phyloP scores from a whole-genome alignment of 2,329 filamentous ascomycete genomes.

The Colletotrichum tropicicola region DNA sequence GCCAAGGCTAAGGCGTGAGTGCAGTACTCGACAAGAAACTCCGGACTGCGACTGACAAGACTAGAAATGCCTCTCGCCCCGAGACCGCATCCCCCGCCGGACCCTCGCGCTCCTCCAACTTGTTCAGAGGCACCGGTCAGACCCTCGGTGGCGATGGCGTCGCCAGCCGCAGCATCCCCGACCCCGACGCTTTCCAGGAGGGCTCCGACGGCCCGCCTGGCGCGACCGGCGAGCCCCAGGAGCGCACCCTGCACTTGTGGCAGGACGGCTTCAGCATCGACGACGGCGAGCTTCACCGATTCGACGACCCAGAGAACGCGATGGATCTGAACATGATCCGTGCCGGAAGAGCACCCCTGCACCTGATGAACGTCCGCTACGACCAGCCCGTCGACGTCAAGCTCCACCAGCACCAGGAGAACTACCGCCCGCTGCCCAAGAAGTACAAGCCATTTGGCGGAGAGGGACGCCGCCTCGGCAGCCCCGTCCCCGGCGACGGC shows the following conservation, averaged over 20 bases:
- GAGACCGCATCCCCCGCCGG: slow-evolving; percentile 59
- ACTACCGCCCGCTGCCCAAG: slow-evolving; percentile 77
- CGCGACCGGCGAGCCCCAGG: slow-evolving; percentile 60
- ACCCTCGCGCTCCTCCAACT: slow-evolving; percentile 56
- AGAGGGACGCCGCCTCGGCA: slow-evolving; percentile 77
- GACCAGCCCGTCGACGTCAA: slow-evolving; percentile 84
- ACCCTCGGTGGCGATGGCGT: slow-evolving; percentile 82
- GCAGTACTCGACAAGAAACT: not conserved
- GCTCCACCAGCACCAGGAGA: slow-evolving; percentile 78
- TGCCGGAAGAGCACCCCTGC: slow-evolving; percentile 77
- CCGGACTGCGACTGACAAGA: not conserved
- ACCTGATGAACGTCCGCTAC: slow-evolving; percentile 79
- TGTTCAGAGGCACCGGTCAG: slow-evolving; percentile 76
- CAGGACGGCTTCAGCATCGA: slow-evolving; percentile 86
- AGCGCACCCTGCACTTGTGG: slow-evolving; percentile 82
- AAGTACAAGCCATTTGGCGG: slow-evolving; percentile 81
- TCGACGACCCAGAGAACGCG: slow-evolving; percentile 80
- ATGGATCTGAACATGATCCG: slow-evolving; percentile 80
- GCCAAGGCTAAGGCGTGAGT: slow-evolving; percentile 70
- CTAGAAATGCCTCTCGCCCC: slow-evolving; percentile 68
- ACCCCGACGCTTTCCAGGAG: slow-evolving; percentile 55
- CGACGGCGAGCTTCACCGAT: slow-evolving; percentile 79
- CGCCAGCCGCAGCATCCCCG: slow-evolving; percentile 74
- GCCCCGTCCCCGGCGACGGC: slow-evolving; percentile 73
- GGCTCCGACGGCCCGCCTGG: slow-evolving; percentile 39